Evolutionary conservation across 208 protist genomes (phyloP).

Genomic region (Crithidia brevicula): DNA sequence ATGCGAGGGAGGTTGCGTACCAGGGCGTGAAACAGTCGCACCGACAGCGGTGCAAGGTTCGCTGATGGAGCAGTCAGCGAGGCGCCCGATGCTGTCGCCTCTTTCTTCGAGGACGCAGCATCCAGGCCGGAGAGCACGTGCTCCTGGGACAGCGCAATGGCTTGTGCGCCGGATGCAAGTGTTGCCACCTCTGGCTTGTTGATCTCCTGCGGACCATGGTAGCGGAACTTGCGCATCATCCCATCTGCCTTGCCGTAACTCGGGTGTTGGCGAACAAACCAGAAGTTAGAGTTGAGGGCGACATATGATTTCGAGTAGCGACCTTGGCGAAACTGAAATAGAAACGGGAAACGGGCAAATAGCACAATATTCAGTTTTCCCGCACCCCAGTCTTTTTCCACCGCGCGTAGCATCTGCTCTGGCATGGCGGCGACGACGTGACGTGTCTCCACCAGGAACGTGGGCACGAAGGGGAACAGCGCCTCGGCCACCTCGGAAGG

Average conservation of each 20-base stretch:
- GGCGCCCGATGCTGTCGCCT: too few species aligned
- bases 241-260: constrained; percentile 63
- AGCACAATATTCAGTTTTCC: constrained; percentile 26
- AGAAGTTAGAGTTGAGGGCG: constrained; percentile 75
- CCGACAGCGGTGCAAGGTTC: background rate
- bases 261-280: constrained; percentile 81
- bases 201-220: background rate
- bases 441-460: constrained; percentile 76
- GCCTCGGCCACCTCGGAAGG: constrained; percentile 76
- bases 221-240: constrained; percentile 8
- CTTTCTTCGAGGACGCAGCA: too few species aligned
- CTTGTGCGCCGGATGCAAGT: background rate
- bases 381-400: constrained; percentile 36
- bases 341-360: constrained; percentile 79
- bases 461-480: constrained; percentile 72
- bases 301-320: constrained; percentile 55
- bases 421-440: constrained; percentile 54
- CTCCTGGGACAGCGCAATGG: background rate
- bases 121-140: too few species aligned
- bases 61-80: too few species aligned
- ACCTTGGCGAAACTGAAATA: constrained; percentile 54
- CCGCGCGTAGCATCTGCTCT: constrained; percentile 34
- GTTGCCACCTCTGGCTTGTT: background rate
- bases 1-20: constrained; percentile 70
- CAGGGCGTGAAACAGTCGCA: constrained; percentile 68